These are phyloP conservation scores for Trichoderma polysporum DNA, from an alignment of 2,329 filamentous ascomycete genomes.

Conservation along the genomic window DNA sequence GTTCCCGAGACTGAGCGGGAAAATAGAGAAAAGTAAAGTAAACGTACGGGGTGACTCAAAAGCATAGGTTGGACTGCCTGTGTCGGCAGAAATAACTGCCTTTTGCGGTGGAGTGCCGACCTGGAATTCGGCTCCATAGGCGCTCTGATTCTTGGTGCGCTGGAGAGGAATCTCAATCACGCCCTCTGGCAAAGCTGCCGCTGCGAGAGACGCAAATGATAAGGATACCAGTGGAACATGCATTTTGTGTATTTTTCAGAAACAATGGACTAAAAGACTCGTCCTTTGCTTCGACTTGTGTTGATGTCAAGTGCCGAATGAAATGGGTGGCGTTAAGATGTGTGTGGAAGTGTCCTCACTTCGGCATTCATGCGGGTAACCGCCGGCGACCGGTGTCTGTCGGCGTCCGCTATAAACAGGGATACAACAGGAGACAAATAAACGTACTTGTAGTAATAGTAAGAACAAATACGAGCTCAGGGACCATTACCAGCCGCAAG, in stretches of 20 bases:
- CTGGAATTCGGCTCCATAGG: constrained; percentile 21
- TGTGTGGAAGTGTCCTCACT: background rate
- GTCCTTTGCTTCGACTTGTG: background rate
- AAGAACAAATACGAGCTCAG: background rate
- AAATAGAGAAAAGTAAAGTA: too few relatives aligned
- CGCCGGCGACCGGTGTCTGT: background rate
- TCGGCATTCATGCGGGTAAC: background rate
- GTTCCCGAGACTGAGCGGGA: background rate
- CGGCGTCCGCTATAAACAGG: background rate
- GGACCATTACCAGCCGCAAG: background rate
- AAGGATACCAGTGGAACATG: background rate
- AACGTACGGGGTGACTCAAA: constrained; percentile 20
- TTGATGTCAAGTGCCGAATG: background rate
- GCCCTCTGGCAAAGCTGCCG: constrained; percentile 10
- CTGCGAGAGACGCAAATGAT: constrained; percentile 3
- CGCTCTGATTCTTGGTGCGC: constrained; percentile 21
- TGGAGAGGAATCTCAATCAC: constrained; percentile 18
- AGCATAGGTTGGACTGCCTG: constrained; percentile 21
- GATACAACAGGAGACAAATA: too few relatives aligned
- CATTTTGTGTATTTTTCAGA: background rate
- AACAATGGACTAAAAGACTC: background rate
- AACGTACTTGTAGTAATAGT: too few relatives aligned
- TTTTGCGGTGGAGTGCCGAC: constrained; percentile 22
- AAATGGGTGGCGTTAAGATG: background rate
- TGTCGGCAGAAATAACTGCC: constrained; percentile 19